These are phyloP conservation scores for Rhodotorula sp. DNA, from an alignment of 1,284 basidiomycete species.

Conservation along the genomic window DNA sequence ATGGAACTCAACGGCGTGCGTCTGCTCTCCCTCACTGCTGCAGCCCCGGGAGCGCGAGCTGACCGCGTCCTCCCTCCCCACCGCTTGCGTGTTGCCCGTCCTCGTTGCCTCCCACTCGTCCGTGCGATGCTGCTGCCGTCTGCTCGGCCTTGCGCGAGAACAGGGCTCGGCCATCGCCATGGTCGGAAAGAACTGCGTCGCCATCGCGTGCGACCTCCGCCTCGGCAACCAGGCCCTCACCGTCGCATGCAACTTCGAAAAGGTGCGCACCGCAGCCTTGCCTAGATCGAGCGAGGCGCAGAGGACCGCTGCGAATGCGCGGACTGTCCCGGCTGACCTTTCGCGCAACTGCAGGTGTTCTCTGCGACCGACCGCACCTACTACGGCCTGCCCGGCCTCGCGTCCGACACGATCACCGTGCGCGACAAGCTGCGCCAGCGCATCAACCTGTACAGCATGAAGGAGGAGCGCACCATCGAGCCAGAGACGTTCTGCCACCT, in stretches of 20 bases:
- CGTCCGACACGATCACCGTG: constrained; percentile 90
- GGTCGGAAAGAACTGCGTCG: constrained; percentile 98
- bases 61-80: neutral
- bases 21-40: neutral
- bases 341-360: constrained; percentile 67
- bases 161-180: constrained; percentile 94
- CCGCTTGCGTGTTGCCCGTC: constrained; percentile 17
- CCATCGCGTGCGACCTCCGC: constrained; percentile 93
- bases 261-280: constrained; percentile 67
- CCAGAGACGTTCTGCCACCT: constrained; percentile 96
- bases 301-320: neutral
- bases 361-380: constrained; percentile 90
- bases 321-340: neutral
- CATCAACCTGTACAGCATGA: constrained; percentile 99
- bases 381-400: constrained; percentile 89
- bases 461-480: constrained; percentile 96
- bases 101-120: too few species aligned
- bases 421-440: constrained; percentile 88
- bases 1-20: constrained; percentile 41
- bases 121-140: neutral
- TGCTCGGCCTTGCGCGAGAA: neutral
- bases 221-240: constrained; percentile 87
- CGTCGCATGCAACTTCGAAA: constrained; percentile 90
- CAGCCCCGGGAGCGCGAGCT: neutral
- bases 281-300: too few species aligned